phyloP scores from a whole-genome alignment of 441 rosid genomes.

The Gossypium schwendimanii region DNA sequence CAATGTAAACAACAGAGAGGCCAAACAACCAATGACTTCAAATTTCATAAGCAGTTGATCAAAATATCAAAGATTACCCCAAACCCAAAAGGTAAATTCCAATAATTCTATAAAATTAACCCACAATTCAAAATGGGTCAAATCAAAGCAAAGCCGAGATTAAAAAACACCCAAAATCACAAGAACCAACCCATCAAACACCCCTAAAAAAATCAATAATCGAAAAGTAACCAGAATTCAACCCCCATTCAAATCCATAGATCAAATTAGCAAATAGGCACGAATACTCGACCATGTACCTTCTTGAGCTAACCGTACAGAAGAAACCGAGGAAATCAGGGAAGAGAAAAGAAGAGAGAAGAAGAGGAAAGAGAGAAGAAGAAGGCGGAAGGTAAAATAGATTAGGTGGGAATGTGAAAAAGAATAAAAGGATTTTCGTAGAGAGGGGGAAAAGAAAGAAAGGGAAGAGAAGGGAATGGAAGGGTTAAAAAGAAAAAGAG shows the following conservation, averaged over 20 bases:
- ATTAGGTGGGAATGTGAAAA: not conserved
- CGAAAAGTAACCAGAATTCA: not conserved
- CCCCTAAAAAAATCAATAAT: not conserved
- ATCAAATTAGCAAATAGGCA: conserved; percentile 5
- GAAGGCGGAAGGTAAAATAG: not conserved
- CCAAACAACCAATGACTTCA: not conserved
- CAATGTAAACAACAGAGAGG: not conserved
- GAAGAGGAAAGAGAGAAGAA: not conserved
- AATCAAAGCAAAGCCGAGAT: not conserved
- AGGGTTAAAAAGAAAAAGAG: conserved; percentile 12
- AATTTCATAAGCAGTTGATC: not conserved
- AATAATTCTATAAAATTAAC: not conserved
- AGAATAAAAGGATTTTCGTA: not conserved
- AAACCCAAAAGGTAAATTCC: not conserved
- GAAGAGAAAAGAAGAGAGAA: not conserved
- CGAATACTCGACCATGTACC: conserved; percentile 18
- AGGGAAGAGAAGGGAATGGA: not conserved
- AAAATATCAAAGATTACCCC: not conserved
- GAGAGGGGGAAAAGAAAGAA: not conserved
- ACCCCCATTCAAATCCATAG: not conserved
- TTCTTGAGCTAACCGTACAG: not conserved
- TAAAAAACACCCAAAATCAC: not conserved
- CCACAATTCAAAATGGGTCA: not conserved
- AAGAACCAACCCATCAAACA: conserved; percentile 1
- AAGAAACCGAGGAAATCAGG: conserved; percentile 8